Evolutionary conservation across 768 basidiomycete species (phyloP).

Genomic region (Lanmaoa pseudosensibilis): DNA sequence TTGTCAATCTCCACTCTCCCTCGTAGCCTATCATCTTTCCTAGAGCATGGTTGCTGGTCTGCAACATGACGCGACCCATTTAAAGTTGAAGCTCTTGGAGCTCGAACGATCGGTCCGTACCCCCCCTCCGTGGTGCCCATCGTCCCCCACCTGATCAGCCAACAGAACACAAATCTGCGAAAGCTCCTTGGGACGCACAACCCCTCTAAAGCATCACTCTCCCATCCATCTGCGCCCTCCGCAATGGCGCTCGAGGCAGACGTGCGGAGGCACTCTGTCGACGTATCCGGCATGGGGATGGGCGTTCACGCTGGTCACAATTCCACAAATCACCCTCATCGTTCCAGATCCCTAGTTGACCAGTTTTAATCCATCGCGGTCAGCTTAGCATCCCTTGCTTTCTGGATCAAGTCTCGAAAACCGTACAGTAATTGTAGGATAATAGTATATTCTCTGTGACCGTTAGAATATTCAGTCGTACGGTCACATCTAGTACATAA

Average conservation of each 20-base stretch:
- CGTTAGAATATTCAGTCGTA: slow-evolving; percentile 6
- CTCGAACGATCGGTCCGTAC: slow-evolving; percentile 59
- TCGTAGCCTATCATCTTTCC: background rate
- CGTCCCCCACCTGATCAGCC: background rate
- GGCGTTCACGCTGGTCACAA: slow-evolving; percentile 20
- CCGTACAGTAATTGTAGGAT: slow-evolving; percentile 22
- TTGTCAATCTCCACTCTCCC: background rate
- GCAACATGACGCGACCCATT: slow-evolving; percentile 60
- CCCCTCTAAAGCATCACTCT: slow-evolving; percentile 14
- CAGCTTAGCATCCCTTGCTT: background rate
- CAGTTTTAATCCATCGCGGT: background rate
- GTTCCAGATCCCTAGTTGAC: background rate
- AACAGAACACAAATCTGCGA: slow-evolving; percentile 33
- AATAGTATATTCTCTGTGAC: slow-evolving; percentile 11
- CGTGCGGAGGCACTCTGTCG: slow-evolving; percentile 35
- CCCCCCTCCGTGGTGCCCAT: background rate
- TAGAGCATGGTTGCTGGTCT: slow-evolving; percentile 76
- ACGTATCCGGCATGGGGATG: slow-evolving; percentile 33
- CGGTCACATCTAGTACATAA: slow-evolving; percentile 9
- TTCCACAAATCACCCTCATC: slow-evolving; percentile 6
- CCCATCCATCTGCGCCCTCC: slow-evolving; percentile 28
- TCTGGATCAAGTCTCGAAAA: background rate
- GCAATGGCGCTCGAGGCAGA: slow-evolving; percentile 33
- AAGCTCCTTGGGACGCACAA: slow-evolving; percentile 32
- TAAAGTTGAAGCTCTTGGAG: slow-evolving; percentile 64